Evolutionary conservation across 495 filamentous ascomycete genomes (phyloP).

Genomic region (Chaetomidium leptoderma): DNA sequence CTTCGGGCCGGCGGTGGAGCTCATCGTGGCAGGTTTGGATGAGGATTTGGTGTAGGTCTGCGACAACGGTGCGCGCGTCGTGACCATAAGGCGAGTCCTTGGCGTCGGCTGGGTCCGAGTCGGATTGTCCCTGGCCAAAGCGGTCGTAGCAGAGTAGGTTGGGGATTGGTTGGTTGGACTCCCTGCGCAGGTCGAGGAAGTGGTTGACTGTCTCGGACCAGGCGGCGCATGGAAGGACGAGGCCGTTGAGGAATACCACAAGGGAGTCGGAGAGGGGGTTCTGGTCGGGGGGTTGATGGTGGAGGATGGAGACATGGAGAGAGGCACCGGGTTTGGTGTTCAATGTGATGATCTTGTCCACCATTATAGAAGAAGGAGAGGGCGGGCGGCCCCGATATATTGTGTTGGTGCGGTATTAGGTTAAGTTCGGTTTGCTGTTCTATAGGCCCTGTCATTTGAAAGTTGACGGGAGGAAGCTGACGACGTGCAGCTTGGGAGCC

Average conservation of each 20-base stretch:
- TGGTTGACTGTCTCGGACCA: slow-evolving; percentile 48
- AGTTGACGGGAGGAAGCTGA: too few relatives aligned
- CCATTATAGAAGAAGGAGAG: slow-evolving; percentile 13
- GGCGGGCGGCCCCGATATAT: too few relatives aligned
- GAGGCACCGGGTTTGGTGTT: slow-evolving; percentile 24
- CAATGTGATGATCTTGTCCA: slow-evolving; percentile 18
- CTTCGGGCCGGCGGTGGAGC: not conserved
- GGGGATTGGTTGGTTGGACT: slow-evolving; percentile 34
- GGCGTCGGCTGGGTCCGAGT: slow-evolving; percentile 51
- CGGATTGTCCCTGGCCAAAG: slow-evolving; percentile 57
- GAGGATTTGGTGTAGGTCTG: slow-evolving; percentile 52
- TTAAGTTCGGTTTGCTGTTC: too few relatives aligned
- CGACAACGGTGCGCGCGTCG: slow-evolving; percentile 44
- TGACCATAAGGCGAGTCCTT: slow-evolving; percentile 49
- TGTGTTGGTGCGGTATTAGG: too few relatives aligned
- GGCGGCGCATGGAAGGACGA: slow-evolving; percentile 47
- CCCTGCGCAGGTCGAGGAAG: slow-evolving; percentile 33
- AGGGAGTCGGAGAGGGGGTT: slow-evolving; percentile 33
- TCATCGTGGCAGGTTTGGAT: slow-evolving; percentile 31
- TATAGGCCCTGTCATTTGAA: not conserved
- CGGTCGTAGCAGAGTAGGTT: slow-evolving; percentile 59
- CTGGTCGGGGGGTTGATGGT: slow-evolving; percentile 3
- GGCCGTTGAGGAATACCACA: slow-evolving; percentile 61
- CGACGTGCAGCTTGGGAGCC: too few relatives aligned
- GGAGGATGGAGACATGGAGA: slow-evolving; percentile 18